Evolutionary conservation across 768 basidiomycete genomes (phyloP).

Genomic region (Suillus fuscotomentosus): DNA sequence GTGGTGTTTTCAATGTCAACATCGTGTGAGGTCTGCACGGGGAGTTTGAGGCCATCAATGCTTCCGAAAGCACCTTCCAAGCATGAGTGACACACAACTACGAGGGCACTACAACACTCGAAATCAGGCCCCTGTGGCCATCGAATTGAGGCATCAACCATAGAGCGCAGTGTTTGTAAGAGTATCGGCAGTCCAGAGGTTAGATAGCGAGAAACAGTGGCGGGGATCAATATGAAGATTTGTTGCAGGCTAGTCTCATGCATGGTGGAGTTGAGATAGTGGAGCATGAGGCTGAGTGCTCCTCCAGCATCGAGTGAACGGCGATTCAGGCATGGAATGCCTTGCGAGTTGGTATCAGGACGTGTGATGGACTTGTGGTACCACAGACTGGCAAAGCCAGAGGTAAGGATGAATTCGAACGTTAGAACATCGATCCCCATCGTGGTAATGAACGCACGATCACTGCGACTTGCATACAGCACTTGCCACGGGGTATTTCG

Average conservation of each 20-base stretch:
- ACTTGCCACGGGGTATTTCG: slow-evolving; percentile 35
- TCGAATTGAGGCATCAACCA: background rate
- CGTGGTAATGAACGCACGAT: slow-evolving; percentile 44
- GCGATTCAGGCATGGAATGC: background rate
- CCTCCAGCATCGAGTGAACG: slow-evolving; percentile 25
- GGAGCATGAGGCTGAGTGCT: slow-evolving; percentile 30
- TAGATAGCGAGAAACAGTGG: background rate
- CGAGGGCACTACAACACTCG: too few relatives aligned
- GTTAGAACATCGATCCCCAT: slow-evolving; percentile 41
- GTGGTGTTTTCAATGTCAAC: slow-evolving; percentile 44
- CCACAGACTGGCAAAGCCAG: slow-evolving; percentile 28
- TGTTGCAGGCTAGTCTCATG: too few relatives aligned
- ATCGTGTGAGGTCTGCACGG: slow-evolving; percentile 35
- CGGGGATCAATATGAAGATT: background rate
- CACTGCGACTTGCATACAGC: slow-evolving; percentile 24
- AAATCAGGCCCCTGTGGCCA: too few relatives aligned
- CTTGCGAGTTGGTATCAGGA: background rate
- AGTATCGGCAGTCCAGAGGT: background rate
- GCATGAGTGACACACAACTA: too few relatives aligned
- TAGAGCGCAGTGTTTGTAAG: background rate
- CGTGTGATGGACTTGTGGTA: background rate
- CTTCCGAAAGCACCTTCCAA: slow-evolving; percentile 22
- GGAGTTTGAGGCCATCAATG: slow-evolving; percentile 42
- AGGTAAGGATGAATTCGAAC: slow-evolving; percentile 31
- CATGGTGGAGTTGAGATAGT: slow-evolving; percentile 26